A percentile compares a stretch with the other conserved stretches of the same genome.
Conservation (phyloP, 257 asterid species). For the Forsythia suspensa region DNA sequence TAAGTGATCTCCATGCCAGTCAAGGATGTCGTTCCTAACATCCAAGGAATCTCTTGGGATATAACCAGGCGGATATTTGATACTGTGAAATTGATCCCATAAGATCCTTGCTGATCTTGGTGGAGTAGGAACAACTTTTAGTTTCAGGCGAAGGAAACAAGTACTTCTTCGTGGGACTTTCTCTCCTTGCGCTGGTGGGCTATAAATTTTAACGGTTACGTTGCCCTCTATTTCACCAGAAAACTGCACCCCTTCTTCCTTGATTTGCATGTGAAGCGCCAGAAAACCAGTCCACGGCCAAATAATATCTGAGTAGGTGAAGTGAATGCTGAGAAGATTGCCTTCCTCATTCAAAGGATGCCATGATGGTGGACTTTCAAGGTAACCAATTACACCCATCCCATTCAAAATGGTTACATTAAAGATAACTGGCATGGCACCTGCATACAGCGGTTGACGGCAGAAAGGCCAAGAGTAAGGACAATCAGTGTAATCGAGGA, state of each 20-base stretch:
- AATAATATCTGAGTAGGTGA: constrained; percentile 83
- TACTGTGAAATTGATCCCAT: constrained; percentile 98
- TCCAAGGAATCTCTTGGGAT: constrained; percentile 98
- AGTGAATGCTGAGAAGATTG: constrained; percentile 83
- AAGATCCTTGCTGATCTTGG: constrained; percentile 76
- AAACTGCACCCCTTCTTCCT: constrained; percentile 87
- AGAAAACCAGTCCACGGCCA: constrained; percentile 99
- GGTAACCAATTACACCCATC: constrained; percentile 85
- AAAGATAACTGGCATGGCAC: constrained; percentile 97
- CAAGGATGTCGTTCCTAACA: constrained; percentile 94
- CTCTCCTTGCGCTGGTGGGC: constrained; percentile 82
- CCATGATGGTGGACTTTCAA: constrained; percentile 89
- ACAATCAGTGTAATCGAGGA: constrained; percentile 85
- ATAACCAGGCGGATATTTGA: constrained; percentile 98
- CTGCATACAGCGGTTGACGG: constrained; percentile 94
- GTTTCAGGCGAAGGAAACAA: constrained; percentile 68
- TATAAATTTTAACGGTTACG: constrained; percentile 70
- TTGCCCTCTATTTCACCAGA: constrained; percentile 92
- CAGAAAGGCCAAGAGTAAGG: constrained; percentile 99
- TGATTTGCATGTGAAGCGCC: constrained; percentile 94
- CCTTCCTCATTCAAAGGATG: constrained; percentile 82
- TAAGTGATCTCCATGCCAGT: constrained; percentile 99
- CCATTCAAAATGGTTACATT: constrained; percentile 94
- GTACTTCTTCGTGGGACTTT: constrained; percentile 59
- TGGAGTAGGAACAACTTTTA: constrained; percentile 89